A percentile compares a stretch with the other conserved stretches of the same genome.
Evolutionary conservation across 306 rosid species (phyloP).

Genomic region (Quillaja saponaria): DNA sequence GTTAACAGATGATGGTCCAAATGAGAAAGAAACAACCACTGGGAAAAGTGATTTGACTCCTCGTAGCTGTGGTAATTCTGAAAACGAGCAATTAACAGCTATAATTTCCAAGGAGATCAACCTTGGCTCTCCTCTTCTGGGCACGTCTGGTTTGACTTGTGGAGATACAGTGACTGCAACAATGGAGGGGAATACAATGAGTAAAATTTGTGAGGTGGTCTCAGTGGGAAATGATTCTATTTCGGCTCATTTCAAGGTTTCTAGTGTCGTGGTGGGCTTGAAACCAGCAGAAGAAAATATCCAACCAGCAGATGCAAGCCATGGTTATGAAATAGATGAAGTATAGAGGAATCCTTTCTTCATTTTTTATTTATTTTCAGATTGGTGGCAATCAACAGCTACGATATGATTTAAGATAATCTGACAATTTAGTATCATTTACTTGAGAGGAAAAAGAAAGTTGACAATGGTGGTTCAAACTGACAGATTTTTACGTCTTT

Average conservation of each 20-base stretch:
- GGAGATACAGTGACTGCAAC: constrained; percentile 23
- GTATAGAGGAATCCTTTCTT: constrained; percentile 37
- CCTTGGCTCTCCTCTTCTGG: constrained; percentile 23
- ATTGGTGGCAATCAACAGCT: constrained; percentile 31
- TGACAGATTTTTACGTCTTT: no score
- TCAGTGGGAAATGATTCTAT: constrained; percentile 11
- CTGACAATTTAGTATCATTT: constrained; percentile 28
- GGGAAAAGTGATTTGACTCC: constrained; percentile 31
- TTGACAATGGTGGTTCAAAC: constrained; percentile 28
- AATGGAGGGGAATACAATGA: constrained; percentile 30
- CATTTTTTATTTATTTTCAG: constrained; percentile 38
- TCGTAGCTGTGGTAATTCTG: constrained; percentile 16
- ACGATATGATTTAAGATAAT: constrained; percentile 29
- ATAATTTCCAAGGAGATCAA: constrained; percentile 27
- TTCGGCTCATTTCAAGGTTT: constrained; percentile 23
- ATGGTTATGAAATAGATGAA: constrained; percentile 22
- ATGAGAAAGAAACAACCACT: constrained; percentile 30
- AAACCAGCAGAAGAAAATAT: constrained; percentile 29
- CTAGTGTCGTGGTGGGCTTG: constrained; percentile 13
- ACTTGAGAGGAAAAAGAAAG: no score
- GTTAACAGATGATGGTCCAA: constrained; percentile 21
- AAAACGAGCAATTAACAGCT: constrained; percentile 37
- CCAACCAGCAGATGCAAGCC: constrained; percentile 17
- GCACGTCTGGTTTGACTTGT: constrained; percentile 12
- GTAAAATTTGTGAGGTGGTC: constrained; percentile 26